Evolutionary conservation across 192 early-diverging fungal species (phyloP), one percentile per base, ranked within the genome.

Genomic region (Allomyces macrogynus): DNA sequence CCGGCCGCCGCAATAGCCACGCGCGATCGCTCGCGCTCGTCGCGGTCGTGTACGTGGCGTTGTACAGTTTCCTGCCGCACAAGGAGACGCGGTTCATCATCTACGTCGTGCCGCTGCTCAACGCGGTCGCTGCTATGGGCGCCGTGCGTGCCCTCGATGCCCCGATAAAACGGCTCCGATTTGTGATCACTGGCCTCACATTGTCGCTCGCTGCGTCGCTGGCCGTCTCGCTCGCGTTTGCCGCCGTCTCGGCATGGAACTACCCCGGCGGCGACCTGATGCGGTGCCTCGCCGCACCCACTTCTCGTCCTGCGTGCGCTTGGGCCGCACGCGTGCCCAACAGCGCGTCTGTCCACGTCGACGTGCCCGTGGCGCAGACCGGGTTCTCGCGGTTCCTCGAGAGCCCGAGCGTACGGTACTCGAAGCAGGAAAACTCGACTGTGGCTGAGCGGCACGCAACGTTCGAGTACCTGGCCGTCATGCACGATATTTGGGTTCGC

Each of bases 81-180:
- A 98, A 98, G 72, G 95, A 98, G 69, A 93, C 91, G 91, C 77
- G 95, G 16, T 98, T 98, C 70, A 80, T 98, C 1, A 71, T 95
- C 3, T 90, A 93, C 24, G 78, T 81, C 18, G 76, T 98, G 14
- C 93, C 93, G 0, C 67, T 95, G 4, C 67, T 90, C 62, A 92
- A 92, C 65, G 43, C 81, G 5, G 82, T 78, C 63, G 88, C 89
- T 7, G 74, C 69, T 4, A 65, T 85, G 7, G 32, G 32, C 32
- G 32, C 32, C 7, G 32, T 0, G 32, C 32, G 32, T 40, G 32
- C 7, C 7, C 7, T 8, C 7, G 32, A 40, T 40, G 7, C 7
- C 8, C 66, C 74, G 23, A 68, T 61, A 60, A 27, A 79, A 64
- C 80, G 73, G 57, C 71, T 76, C 63, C 69, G 69, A 0, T 32